These are phyloP conservation scores for Pinus tabuliformis DNA, from an alignment of 75 land plant genomes.

Conservation along the genomic window DNA sequence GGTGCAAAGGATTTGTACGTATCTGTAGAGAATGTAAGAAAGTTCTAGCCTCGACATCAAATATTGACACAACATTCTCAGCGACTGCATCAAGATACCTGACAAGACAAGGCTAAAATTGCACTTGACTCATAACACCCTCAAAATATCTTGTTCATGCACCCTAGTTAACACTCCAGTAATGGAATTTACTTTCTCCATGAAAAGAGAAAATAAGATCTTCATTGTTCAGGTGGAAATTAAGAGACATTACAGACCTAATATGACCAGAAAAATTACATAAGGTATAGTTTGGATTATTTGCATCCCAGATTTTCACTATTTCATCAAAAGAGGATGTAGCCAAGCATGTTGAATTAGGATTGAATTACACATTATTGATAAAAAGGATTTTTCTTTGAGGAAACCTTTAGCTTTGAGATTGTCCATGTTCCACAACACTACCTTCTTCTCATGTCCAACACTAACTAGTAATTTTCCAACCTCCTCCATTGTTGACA, in stretches of 20 bases:
- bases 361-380: no score
- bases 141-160: no score
- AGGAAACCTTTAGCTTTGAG: no score
- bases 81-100: conserved; percentile 55
- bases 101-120: conserved; percentile 65
- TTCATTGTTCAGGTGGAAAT: conserved; percentile 72
- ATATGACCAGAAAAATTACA: conserved; percentile 65
- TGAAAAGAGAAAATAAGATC: conserved; percentile 80
- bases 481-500: no score
- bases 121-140: conserved; percentile 50
- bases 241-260: conserved; percentile 64
- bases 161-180: conserved; percentile 69
- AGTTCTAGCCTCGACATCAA: conserved; percentile 69
- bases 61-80: conserved; percentile 61
- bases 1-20: conserved; percentile 29
- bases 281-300: conserved; percentile 55
- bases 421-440: no score
- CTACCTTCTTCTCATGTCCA: no score
- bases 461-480: no score
- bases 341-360: no score
- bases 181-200: conserved; percentile 66
- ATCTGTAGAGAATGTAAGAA: conserved; percentile 41
- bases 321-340: no score
- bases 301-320: no score
- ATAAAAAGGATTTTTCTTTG: no score